Percentiles rank a stretch among this genome's conserved stretches.
Conservation (phyloP, 2,329 filamentous ascomycete genomes). For the Ceratocystis cubensis region DNA sequence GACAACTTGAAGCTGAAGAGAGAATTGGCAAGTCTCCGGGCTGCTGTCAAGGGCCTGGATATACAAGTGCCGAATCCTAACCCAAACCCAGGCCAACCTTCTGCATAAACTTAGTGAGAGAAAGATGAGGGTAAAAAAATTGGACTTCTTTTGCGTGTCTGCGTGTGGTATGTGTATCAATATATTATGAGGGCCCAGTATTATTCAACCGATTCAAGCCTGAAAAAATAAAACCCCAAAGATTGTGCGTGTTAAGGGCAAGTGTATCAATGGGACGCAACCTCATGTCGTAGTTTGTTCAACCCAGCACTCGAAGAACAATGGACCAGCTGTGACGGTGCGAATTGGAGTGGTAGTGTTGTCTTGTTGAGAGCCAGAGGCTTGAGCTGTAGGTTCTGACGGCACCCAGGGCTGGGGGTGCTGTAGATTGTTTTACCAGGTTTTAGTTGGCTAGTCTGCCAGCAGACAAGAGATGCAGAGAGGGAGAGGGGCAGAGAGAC, state of each 20-base stretch:
- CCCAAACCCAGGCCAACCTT: not conserved
- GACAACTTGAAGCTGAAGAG: conserved; percentile 75
- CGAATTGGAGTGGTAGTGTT: conserved; percentile 32
- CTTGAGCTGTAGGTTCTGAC: conserved; percentile 37
- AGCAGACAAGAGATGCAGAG: not conserved
- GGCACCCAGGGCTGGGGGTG: conserved; percentile 52
- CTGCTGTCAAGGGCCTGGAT: conserved; percentile 30
- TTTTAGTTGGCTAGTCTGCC: not conserved
- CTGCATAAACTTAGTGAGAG: not conserved
- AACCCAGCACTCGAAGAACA: conserved; percentile 56
- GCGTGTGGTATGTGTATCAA: conserved; percentile 14
- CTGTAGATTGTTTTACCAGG: conserved; percentile 25
- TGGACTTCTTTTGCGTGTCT: not conserved
- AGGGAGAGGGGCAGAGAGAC: not conserved
- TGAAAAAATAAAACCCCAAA: conserved; percentile 27
- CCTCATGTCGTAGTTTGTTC: conserved; percentile 37
- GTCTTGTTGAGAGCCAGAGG: conserved; percentile 4
- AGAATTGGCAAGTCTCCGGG: conserved; percentile 61
- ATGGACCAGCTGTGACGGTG: conserved; percentile 42
- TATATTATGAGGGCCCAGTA: conserved; percentile 19
- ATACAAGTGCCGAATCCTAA: conserved; percentile 12
- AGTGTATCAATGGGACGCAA: not conserved
- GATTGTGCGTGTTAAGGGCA: conserved; percentile 5
- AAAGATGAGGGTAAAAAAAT: not conserved
- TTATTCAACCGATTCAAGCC: conserved; percentile 3